Conservation (phyloP, 2,329 filamentous ascomycete genomes). For the Diaporthe humulicola region DNA sequence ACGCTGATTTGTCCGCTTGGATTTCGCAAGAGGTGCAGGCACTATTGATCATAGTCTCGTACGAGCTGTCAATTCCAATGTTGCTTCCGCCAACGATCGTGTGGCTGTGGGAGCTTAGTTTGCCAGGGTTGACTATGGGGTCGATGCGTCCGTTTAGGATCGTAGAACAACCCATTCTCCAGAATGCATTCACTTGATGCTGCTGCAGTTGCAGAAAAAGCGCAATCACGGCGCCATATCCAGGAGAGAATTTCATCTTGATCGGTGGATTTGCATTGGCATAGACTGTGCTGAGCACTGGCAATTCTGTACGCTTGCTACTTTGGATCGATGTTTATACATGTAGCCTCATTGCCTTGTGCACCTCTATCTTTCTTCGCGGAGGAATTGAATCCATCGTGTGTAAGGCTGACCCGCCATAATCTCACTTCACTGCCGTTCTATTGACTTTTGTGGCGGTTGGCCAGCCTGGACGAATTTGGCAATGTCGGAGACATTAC, state of each 20-base stretch:
- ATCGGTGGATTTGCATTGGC: not conserved
- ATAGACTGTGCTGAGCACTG: not conserved
- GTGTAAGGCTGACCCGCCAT: not conserved
- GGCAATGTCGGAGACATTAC: not conserved
- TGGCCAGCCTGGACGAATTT: not conserved
- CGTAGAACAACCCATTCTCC: conserved; percentile 40
- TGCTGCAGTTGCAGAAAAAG: not conserved
- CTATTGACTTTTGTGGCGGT: not conserved
- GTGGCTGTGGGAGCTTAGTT: conserved; percentile 66
- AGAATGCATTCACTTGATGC: not conserved
- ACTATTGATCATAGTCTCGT: conserved; percentile 59
- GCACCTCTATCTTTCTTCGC: not conserved
- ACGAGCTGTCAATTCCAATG: conserved; percentile 61
- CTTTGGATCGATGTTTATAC: not conserved
- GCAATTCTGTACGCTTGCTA: not conserved
- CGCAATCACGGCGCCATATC: not conserved
- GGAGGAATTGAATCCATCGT: not conserved
- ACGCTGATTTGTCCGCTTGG: conserved; percentile 70
- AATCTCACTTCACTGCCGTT: not conserved
- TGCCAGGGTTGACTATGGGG: conserved; percentile 65
- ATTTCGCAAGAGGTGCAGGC: conserved; percentile 71
- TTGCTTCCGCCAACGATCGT: conserved; percentile 68
- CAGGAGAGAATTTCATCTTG: not conserved
- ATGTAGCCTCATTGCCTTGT: not conserved
- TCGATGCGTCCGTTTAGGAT: conserved; percentile 66